These are phyloP conservation scores for Aotearoamyces nothofagi DNA, from an alignment of 2,329 filamentous ascomycete genomes.

Conservation along the genomic window DNA sequence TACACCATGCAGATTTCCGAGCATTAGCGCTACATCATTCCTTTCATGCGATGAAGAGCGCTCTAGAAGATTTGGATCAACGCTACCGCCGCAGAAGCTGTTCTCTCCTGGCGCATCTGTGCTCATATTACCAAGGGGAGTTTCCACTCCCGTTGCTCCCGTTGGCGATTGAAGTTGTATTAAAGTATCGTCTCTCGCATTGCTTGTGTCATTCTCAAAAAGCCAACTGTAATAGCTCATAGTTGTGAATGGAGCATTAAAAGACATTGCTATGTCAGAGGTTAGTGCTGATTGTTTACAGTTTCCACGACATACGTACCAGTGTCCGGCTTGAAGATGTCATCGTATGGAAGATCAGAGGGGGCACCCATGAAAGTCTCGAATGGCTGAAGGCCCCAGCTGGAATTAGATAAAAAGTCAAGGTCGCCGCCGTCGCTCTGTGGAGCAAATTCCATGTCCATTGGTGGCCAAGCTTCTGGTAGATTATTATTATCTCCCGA, in stretches of 20 bases:
- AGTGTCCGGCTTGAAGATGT: slow-evolving; percentile 17
- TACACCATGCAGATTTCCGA: background rate
- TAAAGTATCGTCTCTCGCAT: background rate
- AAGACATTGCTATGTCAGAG: slow-evolving; percentile 2
- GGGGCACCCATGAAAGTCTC: slow-evolving; percentile 19
- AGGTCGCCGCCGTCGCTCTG: slow-evolving; percentile 1
- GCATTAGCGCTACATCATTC: background rate
- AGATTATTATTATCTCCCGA: background rate
- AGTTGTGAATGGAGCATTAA: slow-evolving; percentile 3
- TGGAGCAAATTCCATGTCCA: slow-evolving; percentile 3
- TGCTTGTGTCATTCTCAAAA: slow-evolving; percentile 2
- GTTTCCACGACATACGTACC: slow-evolving; percentile 10
- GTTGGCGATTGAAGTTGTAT: no score
- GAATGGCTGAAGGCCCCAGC: slow-evolving; percentile 16
- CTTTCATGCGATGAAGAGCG: background rate
- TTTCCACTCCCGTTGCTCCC: no score
- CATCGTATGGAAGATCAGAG: slow-evolving; percentile 17
- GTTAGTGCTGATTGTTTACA: background rate
- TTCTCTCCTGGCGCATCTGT: no score
- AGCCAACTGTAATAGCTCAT: slow-evolving; percentile 3
- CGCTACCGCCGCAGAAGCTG: no score
- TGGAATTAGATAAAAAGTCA: slow-evolving; percentile 14
- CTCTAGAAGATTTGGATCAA: background rate
- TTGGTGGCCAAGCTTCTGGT: slow-evolving; percentile 3
- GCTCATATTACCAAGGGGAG: no score